Conservation (phyloP, 352 stramenopile species). For the Elongisporangium undulatum region DNA sequence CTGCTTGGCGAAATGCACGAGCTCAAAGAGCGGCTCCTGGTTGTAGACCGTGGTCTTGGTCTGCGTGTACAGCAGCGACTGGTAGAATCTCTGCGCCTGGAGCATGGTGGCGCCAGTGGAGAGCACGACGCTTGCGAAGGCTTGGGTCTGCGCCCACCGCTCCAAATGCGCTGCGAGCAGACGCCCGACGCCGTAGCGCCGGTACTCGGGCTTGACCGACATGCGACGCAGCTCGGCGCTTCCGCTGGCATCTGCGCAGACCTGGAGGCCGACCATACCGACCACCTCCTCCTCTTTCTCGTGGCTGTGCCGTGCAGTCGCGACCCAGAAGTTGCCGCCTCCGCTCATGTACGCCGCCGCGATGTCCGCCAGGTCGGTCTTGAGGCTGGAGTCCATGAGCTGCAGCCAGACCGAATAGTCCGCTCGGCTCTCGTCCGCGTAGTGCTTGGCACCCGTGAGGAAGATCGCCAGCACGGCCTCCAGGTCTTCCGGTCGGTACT, state of each 20-base stretch:
- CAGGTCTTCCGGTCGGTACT: constrained; percentile 11
- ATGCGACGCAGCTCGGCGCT: constrained; percentile 21
- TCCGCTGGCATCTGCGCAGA: constrained; percentile 8
- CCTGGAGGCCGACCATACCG: constrained; percentile 22
- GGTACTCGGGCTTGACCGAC: constrained; percentile 17
- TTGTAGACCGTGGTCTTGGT: constrained; percentile 14
- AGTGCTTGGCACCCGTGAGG: constrained; percentile 6
- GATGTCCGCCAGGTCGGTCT: constrained; percentile 30
- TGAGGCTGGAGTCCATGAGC: constrained; percentile 18
- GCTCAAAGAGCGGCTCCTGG: constrained; percentile 27
- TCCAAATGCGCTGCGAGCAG: constrained; percentile 19
- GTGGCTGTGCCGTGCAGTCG: constrained; percentile 6
- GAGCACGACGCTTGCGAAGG: constrained; percentile 18
- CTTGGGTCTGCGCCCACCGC: constrained; percentile 12
- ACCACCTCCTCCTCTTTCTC: constrained; percentile 13
- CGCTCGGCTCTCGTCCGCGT: constrained; percentile 4
- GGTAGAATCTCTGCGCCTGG: constrained; percentile 24
- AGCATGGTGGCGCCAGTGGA: constrained; percentile 22
- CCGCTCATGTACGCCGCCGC: constrained; percentile 24
- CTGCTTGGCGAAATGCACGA: constrained; percentile 23
- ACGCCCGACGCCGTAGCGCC: constrained; percentile 20
- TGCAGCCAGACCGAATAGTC: constrained; percentile 8
- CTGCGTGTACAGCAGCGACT: constrained; percentile 18
- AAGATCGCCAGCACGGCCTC: constrained; percentile 15
- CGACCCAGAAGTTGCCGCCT: constrained; percentile 50